A percentile compares a stretch with the other conserved stretches of the same genome.
These are phyloP conservation scores for Verticillium alfalfae DNA, from an alignment of 2,329 filamentous ascomycete genomes.

Conservation along the genomic window DNA sequence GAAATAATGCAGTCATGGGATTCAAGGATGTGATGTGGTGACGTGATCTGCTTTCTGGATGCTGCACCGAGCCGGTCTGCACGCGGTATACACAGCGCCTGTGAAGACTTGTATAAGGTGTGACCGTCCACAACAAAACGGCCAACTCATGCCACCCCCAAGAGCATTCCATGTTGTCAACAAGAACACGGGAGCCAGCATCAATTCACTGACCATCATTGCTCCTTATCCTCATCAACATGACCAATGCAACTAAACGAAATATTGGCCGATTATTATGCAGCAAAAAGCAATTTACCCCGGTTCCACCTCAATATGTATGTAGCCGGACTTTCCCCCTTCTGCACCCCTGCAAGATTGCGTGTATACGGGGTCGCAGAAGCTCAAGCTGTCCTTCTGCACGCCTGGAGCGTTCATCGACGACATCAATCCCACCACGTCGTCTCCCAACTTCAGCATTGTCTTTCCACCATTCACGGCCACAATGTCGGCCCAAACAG, in stretches of 20 bases:
- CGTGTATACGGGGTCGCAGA: neutral
- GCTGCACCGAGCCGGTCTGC: neutral
- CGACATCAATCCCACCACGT: neutral
- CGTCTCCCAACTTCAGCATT: conserved; percentile 23
- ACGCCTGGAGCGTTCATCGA: neutral
- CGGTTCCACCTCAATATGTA: neutral
- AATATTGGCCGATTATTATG: neutral
- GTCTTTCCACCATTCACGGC: neutral
- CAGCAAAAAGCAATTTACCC: neutral
- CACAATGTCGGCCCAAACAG: conserved; percentile 37
- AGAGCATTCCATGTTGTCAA: neutral
- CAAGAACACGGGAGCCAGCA: neutral
- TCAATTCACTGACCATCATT: neutral
- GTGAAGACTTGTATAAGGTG: no score
- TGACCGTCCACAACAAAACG: no score
- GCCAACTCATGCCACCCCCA: no score
- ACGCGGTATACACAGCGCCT: no score
- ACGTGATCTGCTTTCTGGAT: neutral
- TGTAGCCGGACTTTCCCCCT: neutral
- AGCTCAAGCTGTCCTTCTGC: conserved; percentile 4
- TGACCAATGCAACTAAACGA: neutral
- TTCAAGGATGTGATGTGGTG: neutral
- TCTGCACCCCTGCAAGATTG: neutral
- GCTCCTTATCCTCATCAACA: neutral
- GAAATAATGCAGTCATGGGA: conserved; percentile 3